These are phyloP conservation scores for Sarocladiaceae sp. DNA, from an alignment of 2,329 filamentous ascomycete genomes.

Conservation along the genomic window DNA sequence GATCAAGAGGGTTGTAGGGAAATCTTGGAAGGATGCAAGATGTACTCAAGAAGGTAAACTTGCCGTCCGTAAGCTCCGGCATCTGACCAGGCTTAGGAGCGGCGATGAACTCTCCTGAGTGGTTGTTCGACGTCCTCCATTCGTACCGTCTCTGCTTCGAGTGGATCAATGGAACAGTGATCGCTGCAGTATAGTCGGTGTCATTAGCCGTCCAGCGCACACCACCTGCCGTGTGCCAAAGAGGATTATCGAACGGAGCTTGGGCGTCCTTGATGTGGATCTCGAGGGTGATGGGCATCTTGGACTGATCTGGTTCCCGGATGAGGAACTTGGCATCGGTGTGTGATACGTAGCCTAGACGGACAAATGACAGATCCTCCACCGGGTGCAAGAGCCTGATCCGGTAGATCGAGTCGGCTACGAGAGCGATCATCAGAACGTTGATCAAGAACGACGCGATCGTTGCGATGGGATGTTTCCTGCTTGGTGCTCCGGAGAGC, in stretches of 20 bases:
- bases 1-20: conserved; percentile 78
- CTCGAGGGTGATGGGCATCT: conserved; percentile 70
- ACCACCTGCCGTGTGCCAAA: conserved; percentile 62
- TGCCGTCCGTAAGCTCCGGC: conserved; percentile 54
- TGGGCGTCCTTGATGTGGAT: conserved; percentile 49
- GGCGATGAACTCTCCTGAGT: conserved; percentile 73
- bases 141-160: conserved; percentile 70
- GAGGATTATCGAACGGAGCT: conserved; percentile 45
- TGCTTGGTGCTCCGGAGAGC: conserved; percentile 68
- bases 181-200: conserved; percentile 74
- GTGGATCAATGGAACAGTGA: conserved; percentile 59
- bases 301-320: conserved; percentile 69
- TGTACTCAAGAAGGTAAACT: conserved; percentile 85
- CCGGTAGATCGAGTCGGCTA: conserved; percentile 72
- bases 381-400: conserved; percentile 63
- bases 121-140: conserved; percentile 81
- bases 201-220: conserved; percentile 62
- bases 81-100: conserved; percentile 64
- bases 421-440: conserved; percentile 57
- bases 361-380: conserved; percentile 74
- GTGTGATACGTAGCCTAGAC: conserved; percentile 81
- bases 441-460: conserved; percentile 68
- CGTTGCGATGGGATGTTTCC: conserved; percentile 60
- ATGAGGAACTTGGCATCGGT: conserved; percentile 74
- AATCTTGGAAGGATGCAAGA: conserved; percentile 91